These are phyloP conservation scores for Leavenworthia alabamica DNA, from an alignment of 345 rosid genomes.

Conservation along the genomic window DNA sequence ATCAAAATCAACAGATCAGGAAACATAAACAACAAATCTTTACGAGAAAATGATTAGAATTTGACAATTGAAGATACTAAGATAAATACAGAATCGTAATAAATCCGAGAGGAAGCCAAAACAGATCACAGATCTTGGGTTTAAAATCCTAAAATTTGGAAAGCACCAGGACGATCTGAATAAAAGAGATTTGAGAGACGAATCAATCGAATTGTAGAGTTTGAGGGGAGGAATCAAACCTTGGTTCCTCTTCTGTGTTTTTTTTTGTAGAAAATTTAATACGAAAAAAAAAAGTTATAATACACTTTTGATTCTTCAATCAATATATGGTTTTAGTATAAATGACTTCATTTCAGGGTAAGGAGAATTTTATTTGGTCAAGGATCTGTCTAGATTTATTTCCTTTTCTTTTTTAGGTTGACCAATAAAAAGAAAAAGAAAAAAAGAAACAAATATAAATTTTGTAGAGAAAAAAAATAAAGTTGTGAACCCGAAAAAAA, in stretches of 20 bases:
- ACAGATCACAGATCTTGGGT: constrained; percentile 1
- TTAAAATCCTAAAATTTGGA: neutral
- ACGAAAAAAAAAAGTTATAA: neutral
- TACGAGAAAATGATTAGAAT: neutral
- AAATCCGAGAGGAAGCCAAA: neutral
- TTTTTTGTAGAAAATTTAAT: neutral
- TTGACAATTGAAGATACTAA: neutral
- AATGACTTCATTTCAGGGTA: neutral
- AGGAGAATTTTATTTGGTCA: neutral
- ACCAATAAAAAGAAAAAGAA: neutral
- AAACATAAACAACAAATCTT: neutral
- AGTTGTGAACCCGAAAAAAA: neutral
- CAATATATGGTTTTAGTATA: neutral
- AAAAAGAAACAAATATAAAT: too few relatives aligned
- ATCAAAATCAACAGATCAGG: neutral
- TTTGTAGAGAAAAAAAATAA: neutral
- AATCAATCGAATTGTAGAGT: neutral
- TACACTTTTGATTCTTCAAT: neutral
- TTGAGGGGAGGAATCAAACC: constrained; percentile 20
- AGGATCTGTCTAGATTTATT: constrained; percentile 2
- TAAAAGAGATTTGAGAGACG: neutral
- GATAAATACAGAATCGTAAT: neutral
- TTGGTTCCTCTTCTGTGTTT: constrained; percentile 7
- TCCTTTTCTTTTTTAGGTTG: neutral
- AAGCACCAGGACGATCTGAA: neutral